Evolutionary conservation across 1,284 basidiomycete genomes (phyloP), one percentile per base, ranked within the genome.

Genomic region (Naganishia sp.): DNA sequence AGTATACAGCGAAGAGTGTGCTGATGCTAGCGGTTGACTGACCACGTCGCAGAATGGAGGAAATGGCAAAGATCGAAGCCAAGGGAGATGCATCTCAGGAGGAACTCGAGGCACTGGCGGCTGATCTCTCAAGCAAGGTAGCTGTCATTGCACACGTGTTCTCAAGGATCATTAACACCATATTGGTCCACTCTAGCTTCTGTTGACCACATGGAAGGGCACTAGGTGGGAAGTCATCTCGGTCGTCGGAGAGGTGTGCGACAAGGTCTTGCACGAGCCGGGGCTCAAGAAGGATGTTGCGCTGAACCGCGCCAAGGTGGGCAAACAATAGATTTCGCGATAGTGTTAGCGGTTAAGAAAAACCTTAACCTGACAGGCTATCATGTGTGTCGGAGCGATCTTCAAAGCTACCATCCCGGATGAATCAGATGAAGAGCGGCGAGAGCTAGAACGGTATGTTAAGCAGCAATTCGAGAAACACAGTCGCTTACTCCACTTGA

Each of bases 181-280:
- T 63, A 63, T 9, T 43, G 43, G 39, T 31, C 65, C 33, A 25
- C 49, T 67, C 65, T 68, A 90, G 88, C 92, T 95, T 77, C 85
- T 97, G 80, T 85, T 96, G 39, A 93, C 93, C 10, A 94, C 94
- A 31, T 97, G 94, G 94, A 87, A 92, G 68, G 94, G 93, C 16
- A 94, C 93, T 1, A 86, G 93, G 57, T 88, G 95, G 76, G 94
- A 97, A 81, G 91, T 95, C 33, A 87, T 88, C 46, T 90, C 90
- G 76, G 76, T 81, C 11, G 75, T 81, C n/a, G 75, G 74, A 6
- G 78, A 89, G 82, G 90, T 88, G 31, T 87, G 89, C 59, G 92
- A 93, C 72, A 86, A 86, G 66, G 89, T 93, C 5, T 81, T 94
- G 68, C 89, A 89, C 77, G 90, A 94, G 66, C 85, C 84, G 28